Evolutionary conservation across 495 filamentous ascomycete species (phyloP).

Genomic region (Penicillium daleae): DNA sequence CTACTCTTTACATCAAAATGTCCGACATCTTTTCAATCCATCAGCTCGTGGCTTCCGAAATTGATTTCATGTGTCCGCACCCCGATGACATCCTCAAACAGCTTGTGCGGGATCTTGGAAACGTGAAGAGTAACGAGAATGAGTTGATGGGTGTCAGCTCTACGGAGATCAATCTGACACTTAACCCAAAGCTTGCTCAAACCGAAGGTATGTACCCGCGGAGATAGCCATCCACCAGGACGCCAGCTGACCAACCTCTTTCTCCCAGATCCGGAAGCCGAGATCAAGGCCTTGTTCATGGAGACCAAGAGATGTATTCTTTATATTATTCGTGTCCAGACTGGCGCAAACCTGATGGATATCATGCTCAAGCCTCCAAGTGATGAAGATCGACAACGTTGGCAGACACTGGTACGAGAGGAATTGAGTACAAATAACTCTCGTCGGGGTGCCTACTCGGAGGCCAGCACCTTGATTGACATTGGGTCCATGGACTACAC

Average conservation of each 20-base stretch:
- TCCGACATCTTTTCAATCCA: conserved; percentile 97
- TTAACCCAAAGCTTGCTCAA: conserved; percentile 90
- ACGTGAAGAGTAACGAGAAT: conserved; percentile 91
- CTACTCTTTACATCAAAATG: conserved; percentile 98
- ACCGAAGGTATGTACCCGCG: conserved; percentile 61
- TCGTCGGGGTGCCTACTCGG: conserved; percentile 84
- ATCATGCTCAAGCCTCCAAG: conserved; percentile 91
- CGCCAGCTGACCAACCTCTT: conserved; percentile 9
- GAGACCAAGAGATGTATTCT: conserved; percentile 97
- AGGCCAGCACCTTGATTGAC: conserved; percentile 82
- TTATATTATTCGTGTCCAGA: conserved; percentile 96
- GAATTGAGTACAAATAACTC: conserved; percentile 72
- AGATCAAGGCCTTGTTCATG: conserved; percentile 90
- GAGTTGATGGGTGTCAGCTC: conserved; percentile 87
- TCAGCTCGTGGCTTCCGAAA: conserved; percentile 78
- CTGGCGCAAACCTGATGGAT: conserved; percentile 87
- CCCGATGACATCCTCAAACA: conserved; percentile 90
- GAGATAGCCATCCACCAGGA: not conserved
- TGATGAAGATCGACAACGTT: conserved; percentile 85
- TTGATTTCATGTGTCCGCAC: conserved; percentile 72
- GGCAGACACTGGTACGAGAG: conserved; percentile 80
- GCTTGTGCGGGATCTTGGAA: conserved; percentile 89
- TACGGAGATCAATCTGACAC: conserved; percentile 86
- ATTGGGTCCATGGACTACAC: conserved; percentile 88
- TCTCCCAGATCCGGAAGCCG: conserved; percentile 75